phyloP scores from a whole-genome alignment of 495 filamentous ascomycete species.

The Aspergillus sparsus region DNA sequence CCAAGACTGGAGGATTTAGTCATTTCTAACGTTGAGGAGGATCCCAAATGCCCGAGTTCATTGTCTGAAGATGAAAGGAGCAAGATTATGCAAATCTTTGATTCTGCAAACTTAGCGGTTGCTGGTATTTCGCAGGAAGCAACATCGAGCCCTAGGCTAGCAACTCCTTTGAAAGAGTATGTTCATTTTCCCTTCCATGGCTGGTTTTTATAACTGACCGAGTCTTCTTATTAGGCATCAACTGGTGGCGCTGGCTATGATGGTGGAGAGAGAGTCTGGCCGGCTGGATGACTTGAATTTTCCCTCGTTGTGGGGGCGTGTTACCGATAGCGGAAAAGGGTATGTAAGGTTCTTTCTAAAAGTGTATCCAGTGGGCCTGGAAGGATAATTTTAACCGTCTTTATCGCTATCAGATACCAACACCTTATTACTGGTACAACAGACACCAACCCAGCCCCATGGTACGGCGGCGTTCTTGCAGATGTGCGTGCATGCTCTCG shows the following conservation, averaged over 20 bases:
- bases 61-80: not conserved
- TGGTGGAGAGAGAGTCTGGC: not conserved
- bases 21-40: not conserved
- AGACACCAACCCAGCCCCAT: not conserved
- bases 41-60: not conserved
- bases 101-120: not conserved
- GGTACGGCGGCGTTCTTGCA: not conserved
- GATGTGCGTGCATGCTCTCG: not conserved
- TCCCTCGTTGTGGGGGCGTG: not conserved
- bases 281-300: not conserved
- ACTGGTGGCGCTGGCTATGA: not conserved
- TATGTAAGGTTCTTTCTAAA: not conserved
- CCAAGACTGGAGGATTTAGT: not conserved
- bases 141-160: not conserved
- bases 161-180: not conserved
- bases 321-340: too few species aligned
- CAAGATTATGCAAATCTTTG: slow-evolving; percentile 1
- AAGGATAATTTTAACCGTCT: not conserved
- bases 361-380: not conserved
- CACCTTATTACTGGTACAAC: not conserved
- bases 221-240: not conserved
- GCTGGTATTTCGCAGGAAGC: not conserved
- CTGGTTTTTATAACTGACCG: not conserved
- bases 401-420: not conserved
- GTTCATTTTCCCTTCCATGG: not conserved